These are phyloP conservation scores for Mortierella sp. DNA, from an alignment of 371 early-diverging fungal genomes.

Conservation along the genomic window DNA sequence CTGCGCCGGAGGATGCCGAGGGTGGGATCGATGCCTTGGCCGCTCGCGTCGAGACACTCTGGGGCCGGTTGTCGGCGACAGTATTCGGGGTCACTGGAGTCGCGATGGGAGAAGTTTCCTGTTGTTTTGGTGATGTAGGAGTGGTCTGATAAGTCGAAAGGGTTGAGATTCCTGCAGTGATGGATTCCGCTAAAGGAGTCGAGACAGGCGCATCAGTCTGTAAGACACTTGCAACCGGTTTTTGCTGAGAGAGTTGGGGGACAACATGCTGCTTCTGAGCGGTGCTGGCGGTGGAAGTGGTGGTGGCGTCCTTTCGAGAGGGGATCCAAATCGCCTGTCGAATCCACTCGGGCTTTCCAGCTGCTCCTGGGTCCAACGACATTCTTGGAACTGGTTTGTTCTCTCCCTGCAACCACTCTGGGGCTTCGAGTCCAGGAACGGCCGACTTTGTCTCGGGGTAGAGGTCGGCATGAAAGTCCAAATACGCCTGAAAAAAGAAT, in stretches of 20 bases:
- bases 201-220: background rate
- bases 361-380: slow-evolving; percentile 72
- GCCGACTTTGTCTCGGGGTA: slow-evolving; percentile 81
- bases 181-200: background rate
- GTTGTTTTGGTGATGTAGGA: background rate
- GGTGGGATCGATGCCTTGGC: slow-evolving; percentile 12
- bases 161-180: background rate
- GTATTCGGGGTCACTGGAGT: background rate
- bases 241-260: background rate
- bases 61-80: background rate
- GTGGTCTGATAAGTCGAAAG: background rate
- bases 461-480: slow-evolving; percentile 84
- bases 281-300: background rate
- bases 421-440: slow-evolving; percentile 63
- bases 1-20: slow-evolving; percentile 29
- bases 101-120: background rate
- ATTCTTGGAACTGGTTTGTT: slow-evolving; percentile 64
- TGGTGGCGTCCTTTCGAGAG: background rate
- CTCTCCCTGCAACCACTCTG: slow-evolving; percentile 73
- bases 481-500: slow-evolving; percentile 61
- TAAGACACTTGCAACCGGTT: background rate
- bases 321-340: slow-evolving; percentile 9
- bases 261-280: background rate
- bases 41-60: background rate
- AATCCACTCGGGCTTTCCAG: slow-evolving; percentile 47